Percentiles rank a stretch among this genome's conserved stretches.
These are phyloP conservation scores for Neurospora hispaniola DNA, from an alignment of 495 filamentous ascomycete genomes.

Conservation along the genomic window DNA sequence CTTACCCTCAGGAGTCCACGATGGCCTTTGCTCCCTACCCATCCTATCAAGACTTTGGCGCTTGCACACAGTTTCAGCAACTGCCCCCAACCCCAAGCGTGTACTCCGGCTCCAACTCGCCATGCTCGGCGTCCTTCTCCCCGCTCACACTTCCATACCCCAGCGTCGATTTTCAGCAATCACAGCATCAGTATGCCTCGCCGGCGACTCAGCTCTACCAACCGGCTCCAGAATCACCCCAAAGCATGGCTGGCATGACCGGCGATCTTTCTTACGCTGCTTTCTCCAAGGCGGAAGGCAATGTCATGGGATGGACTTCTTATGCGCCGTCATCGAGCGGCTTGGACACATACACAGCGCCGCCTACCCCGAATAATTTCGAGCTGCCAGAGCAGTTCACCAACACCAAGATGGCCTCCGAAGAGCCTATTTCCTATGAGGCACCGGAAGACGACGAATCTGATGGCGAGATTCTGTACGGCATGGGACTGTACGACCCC, in stretches of 20 bases:
- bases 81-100: constrained; percentile 30
- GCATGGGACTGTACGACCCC: constrained; percentile 73
- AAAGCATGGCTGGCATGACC: neutral
- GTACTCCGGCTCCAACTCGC: constrained; percentile 38
- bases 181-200: neutral
- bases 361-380: constrained; percentile 52
- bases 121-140: constrained; percentile 27
- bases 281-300: constrained; percentile 7
- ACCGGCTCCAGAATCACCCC: neutral
- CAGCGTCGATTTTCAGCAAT: constrained; percentile 7
- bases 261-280: constrained; percentile 11
- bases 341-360: constrained; percentile 33
- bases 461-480: constrained; percentile 62
- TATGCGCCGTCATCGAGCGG: constrained; percentile 22
- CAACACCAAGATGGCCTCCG: constrained; percentile 28
- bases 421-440: constrained; percentile 34
- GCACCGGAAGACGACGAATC: constrained; percentile 33
- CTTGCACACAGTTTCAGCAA: constrained; percentile 26
- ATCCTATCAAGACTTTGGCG: constrained; percentile 26
- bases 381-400: constrained; percentile 11
- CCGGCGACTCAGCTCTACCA: constrained; percentile 3
- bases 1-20: constrained; percentile 20
- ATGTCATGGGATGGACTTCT: constrained; percentile 29
- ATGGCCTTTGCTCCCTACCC: constrained; percentile 16
- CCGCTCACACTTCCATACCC: constrained; percentile 30